phyloP scores from a whole-genome alignment of 306 rosid genomes.

The Inga oerstediana region DNA sequence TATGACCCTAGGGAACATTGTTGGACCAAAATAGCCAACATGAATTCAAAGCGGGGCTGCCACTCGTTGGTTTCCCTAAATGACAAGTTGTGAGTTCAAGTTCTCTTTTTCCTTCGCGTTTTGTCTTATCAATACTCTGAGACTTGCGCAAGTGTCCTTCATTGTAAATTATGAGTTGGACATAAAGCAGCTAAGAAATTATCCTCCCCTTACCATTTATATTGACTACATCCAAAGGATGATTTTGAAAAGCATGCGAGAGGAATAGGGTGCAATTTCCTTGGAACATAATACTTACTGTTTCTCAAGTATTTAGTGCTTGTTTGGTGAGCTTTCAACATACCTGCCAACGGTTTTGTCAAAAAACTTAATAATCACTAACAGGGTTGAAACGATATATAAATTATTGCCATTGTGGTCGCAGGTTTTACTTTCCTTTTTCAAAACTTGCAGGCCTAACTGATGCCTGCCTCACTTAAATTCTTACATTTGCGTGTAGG shows the following conservation, averaged over 20 bases:
- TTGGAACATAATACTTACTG: background rate
- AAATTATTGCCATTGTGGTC: constrained; percentile 1
- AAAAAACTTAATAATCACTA: background rate
- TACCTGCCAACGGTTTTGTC: constrained; percentile 22
- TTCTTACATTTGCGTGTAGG: constrained; percentile 41
- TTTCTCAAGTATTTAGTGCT: constrained; percentile 2
- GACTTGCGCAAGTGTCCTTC: constrained; percentile 1
- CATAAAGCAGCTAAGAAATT: background rate
- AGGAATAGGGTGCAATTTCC: background rate
- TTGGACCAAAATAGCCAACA: constrained; percentile 57
- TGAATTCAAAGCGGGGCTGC: constrained; percentile 51
- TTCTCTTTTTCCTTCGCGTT: background rate
- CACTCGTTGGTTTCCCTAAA: constrained; percentile 57
- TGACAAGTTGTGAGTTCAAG: constrained; percentile 58
- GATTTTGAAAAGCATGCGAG: constrained; percentile 8
- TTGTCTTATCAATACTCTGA: background rate
- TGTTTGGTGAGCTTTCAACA: constrained; percentile 21
- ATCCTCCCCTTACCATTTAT: background rate
- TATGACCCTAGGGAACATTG: constrained; percentile 72
- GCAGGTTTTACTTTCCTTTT: background rate
- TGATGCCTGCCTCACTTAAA: background rate
- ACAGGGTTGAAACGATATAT: constrained; percentile 7
- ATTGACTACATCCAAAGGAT: background rate
- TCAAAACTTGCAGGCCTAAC: background rate
- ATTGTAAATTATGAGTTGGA: constrained; percentile 1